Base-by-base conservation (phyloP, 2,329 filamentous ascomycete genomes). In the Tolypocladium tropicale region DNA sequence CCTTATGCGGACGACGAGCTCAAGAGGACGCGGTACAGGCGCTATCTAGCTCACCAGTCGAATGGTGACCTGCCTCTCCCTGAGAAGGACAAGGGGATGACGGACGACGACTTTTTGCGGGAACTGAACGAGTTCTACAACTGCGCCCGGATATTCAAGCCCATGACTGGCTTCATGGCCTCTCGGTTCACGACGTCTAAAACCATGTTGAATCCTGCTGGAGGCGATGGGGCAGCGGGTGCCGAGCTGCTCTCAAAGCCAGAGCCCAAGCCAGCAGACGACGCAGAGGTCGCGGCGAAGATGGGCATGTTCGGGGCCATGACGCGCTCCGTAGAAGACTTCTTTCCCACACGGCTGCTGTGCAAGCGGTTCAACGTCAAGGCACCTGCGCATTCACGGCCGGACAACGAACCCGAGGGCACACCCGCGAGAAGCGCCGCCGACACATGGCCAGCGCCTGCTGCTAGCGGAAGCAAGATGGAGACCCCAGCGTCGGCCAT, bases 321-420 rank as follows among this genome's bases (percentile, higher is more conserved):
- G 83, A 99, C 94, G 3, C 79, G 94, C 59, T 83, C 79, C 25
- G 76, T 79, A 0, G 70, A 82, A 9, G 81, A 85, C 5, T 97
- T 96, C 70, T 86, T 85, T 63, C 94, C 94, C 1, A 86, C 87
- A 1, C 79, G 91, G 55, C 73, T 99, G 43, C 73, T 97, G n/a
- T 97, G 93, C 73, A 99, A 97, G 69, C 81, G 94, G 10, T 96
- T 99, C 72, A 91, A 91, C 63, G 87, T 97, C n/a, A 84, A 80
- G 58, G 82, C 88, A 10, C 90, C 92, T 0, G 78, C 80, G 11
- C 81, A 90, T 68, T 83, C 87, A 34, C 79, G 82, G 63, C 72
- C 77, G 36, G 79, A 85, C 46, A 36, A 63, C 28, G 64, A 69
- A 12, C 70, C 77, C 0, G 75, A 68, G 56, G 53, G 52, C 6